phyloP scores from a whole-genome alignment of 129 eudicot species.

The Heracleum sosnowskyi region DNA sequence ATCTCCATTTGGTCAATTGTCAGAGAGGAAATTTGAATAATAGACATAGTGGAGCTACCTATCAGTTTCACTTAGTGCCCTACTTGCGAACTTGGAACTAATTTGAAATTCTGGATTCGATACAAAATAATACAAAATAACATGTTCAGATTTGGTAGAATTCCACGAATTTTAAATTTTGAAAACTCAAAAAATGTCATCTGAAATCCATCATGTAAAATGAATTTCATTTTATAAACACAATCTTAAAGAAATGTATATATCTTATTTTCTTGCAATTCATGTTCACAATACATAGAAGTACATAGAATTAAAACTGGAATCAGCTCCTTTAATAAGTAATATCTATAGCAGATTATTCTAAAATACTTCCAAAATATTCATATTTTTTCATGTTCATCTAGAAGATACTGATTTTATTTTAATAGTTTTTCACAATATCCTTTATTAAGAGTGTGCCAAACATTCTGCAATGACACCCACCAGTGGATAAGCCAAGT shows the following conservation, averaged over 20 bases:
- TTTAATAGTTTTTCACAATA: background rate
- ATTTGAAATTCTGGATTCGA: no score
- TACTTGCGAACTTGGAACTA: no score
- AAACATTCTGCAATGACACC: background rate
- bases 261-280: background rate
- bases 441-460: background rate
- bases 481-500: background rate
- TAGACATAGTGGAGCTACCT: background rate
- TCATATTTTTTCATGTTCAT: background rate
- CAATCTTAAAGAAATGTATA: background rate
- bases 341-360: background rate
- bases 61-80: background rate
- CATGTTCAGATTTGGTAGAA: no score
- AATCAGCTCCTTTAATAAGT: background rate
- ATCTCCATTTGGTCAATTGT: background rate
- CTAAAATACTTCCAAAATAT: background rate
- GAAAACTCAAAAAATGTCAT: no score
- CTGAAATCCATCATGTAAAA: no score
- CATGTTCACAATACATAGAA: background rate
- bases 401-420: constrained; percentile 1
- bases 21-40: background rate
- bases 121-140: no score
- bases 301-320: background rate
- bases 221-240: no score
- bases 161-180: no score